phyloP scores from a whole-genome alignment of 1,284 basidiomycete genomes.

The Fomitiporia mediterranea region DNA sequence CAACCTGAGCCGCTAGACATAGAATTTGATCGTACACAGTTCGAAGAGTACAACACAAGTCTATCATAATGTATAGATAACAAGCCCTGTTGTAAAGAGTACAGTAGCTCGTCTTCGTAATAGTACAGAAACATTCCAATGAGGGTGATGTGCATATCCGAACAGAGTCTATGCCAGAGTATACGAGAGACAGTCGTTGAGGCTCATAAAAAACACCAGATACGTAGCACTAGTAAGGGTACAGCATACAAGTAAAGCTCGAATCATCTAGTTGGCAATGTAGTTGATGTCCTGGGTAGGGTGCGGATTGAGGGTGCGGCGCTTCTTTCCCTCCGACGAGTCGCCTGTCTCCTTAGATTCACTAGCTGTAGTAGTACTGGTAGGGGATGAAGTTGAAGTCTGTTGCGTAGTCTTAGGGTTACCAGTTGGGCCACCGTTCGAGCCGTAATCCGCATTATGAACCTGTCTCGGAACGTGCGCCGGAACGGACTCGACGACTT shows the following conservation, averaged over 20 bases:
- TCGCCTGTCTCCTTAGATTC: not conserved
- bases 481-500: not conserved
- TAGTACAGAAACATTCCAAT: too few species aligned
- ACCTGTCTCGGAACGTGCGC: constrained; percentile 11
- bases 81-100: too few species aligned
- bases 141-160: too few species aligned
- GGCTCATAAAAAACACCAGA: not conserved
- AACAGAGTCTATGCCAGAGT: too few species aligned
- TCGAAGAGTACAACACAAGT: too few species aligned
- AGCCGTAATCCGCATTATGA: constrained; percentile 18
- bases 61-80: too few species aligned
- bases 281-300: not conserved
- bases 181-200: too few species aligned
- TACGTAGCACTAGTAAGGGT: not conserved
- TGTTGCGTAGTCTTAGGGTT: constrained; percentile 1
- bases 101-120: too few species aligned
- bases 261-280: not conserved
- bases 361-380: not conserved
- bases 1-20: too few species aligned
- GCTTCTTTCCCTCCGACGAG: not conserved
- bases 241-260: too few species aligned
- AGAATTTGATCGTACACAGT: too few species aligned
- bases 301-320: not conserved
- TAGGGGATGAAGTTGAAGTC: not conserved
- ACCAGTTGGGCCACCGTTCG: constrained; percentile 9